These are phyloP conservation scores for Sporobolomyces phaffii DNA, from an alignment of 768 basidiomycete genomes.

Conservation along the genomic window DNA sequence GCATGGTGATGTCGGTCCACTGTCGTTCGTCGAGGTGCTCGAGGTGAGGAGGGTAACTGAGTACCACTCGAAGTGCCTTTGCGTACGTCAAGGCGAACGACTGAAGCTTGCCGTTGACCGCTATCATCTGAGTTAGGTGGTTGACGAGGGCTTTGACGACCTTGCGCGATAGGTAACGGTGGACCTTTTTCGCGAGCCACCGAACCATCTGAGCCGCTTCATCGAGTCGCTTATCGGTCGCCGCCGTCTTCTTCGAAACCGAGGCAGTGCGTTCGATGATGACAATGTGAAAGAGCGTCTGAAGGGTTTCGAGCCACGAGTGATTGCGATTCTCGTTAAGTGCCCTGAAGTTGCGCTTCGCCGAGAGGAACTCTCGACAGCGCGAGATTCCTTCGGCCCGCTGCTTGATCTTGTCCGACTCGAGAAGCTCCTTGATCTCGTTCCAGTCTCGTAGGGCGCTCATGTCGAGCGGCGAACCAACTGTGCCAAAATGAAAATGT, in stretches of 20 bases:
- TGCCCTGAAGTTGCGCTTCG: slow-evolving; percentile 44
- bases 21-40: slow-evolving; percentile 60
- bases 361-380: slow-evolving; percentile 25
- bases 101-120: slow-evolving; percentile 54
- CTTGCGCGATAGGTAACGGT: slow-evolving; percentile 56
- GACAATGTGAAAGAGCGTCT: slow-evolving; percentile 65
- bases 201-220: slow-evolving; percentile 65
- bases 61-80: slow-evolving; percentile 64
- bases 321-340: slow-evolving; percentile 50
- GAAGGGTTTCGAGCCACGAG: slow-evolving; percentile 50
- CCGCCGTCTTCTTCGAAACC: slow-evolving; percentile 50
- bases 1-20: slow-evolving; percentile 65
- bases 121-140: slow-evolving; percentile 61
- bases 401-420: slow-evolving; percentile 44
- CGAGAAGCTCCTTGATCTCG: slow-evolving; percentile 53
- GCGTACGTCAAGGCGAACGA: slow-evolving; percentile 72
- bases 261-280: slow-evolving; percentile 56
- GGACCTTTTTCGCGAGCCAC: slow-evolving; percentile 63
- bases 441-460: slow-evolving; percentile 9
- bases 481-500: neutral
- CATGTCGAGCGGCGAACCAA: slow-evolving; percentile 5
- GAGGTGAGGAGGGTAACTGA: slow-evolving; percentile 67
- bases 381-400: slow-evolving; percentile 43
- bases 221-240: slow-evolving; percentile 56
- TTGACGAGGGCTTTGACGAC: slow-evolving; percentile 57